Evolutionary conservation across 2,329 filamentous ascomycete genomes (phyloP), one percentile per base, ranked within the genome.

Genomic region (Fusarium irregulare): DNA sequence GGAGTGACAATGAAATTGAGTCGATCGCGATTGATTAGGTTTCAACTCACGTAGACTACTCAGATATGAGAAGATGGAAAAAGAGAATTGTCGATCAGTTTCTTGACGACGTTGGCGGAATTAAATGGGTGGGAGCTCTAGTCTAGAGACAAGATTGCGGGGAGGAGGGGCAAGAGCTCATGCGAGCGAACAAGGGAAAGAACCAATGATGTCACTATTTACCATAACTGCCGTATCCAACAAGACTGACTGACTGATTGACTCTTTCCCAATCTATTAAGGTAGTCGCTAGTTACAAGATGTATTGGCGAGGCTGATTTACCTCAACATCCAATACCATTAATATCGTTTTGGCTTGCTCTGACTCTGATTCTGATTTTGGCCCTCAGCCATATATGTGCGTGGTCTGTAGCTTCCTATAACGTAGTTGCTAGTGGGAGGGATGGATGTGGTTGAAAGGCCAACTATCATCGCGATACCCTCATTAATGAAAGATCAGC

Each of bases 131-230:
- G 44, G 20, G 45, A 57, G 60, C 55, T 47, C 46, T 42, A 23
- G n/a, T 32, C 30, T 37, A 37, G 28, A 30, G 28, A 30, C 28
- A 13, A 34, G 47, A 56, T 30, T 67, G 68, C 37, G 68, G 68
- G 68, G 68, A 56, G 50, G 30, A 64, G 58, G 58, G 63, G 67
- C 46, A 60, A 50, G 30, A 64, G 65, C 54, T 65, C 14, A 23
- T 44, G 41, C 32, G 27, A 14, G 28, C 21, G 16, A n/a, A 50
- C 18, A 20, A 21, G 42, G n/a, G 37, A 45, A 56, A 41, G 42
- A 58, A 47, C 56, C 37, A 68, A 57, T 70, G 67, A 70, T 68
- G 67, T 70, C 67, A 70, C 54, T 40, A 70, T 60, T 44, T 9
- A 57, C n/a, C 20, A 16, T 8, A 42, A 54, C 20, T 54, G 46